A percentile compares a stretch with the other conserved stretches of the same genome.
Evolutionary conservation across 2,329 filamentous ascomycete genomes (phyloP).

Genomic region (Laburnicola sp.): DNA sequence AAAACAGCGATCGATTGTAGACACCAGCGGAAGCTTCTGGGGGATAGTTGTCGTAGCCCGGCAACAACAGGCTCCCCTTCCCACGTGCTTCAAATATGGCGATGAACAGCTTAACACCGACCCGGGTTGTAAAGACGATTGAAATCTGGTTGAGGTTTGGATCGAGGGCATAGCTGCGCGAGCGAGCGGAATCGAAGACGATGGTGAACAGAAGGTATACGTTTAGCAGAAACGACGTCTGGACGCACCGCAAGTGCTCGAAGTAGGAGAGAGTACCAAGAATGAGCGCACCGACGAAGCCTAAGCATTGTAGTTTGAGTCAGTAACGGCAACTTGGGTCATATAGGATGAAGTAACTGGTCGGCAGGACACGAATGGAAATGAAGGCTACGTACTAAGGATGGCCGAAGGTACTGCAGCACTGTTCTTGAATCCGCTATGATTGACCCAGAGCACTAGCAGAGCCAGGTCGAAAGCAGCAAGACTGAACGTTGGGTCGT

Average conservation of each 20-base stretch:
- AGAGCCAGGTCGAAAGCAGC: conserved; percentile 34
- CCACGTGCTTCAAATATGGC: conserved; percentile 23
- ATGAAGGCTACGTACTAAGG: conserved; percentile 19
- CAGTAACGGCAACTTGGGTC: background rate
- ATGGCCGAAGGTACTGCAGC: conserved; percentile 33
- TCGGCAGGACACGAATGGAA: too few species aligned
- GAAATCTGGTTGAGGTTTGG: conserved; percentile 39
- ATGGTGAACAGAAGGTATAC: conserved; percentile 15
- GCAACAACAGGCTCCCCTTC: conserved; percentile 40
- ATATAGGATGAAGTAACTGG: background rate
- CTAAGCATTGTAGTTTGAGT: background rate
- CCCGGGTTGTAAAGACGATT: conserved; percentile 12
- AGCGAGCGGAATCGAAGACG: conserved; percentile 11
- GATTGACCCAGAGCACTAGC: conserved; percentile 32
- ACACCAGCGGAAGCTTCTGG: conserved; percentile 57
- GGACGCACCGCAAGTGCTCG: background rate
- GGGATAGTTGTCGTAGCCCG: conserved; percentile 47
- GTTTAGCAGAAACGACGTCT: conserved; percentile 9
- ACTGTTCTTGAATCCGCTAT: conserved; percentile 13
- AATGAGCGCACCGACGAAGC: conserved; percentile 27
- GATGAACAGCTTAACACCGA: conserved; percentile 18
- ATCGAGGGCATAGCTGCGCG: conserved; percentile 11
- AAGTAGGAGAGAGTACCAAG: conserved; percentile 42
- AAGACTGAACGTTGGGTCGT: conserved; percentile 17
- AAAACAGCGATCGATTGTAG: conserved; percentile 55